Base-by-base conservation (phyloP, 2,329 filamentous ascomycete species). In the Hysterium pulicare region DNA sequence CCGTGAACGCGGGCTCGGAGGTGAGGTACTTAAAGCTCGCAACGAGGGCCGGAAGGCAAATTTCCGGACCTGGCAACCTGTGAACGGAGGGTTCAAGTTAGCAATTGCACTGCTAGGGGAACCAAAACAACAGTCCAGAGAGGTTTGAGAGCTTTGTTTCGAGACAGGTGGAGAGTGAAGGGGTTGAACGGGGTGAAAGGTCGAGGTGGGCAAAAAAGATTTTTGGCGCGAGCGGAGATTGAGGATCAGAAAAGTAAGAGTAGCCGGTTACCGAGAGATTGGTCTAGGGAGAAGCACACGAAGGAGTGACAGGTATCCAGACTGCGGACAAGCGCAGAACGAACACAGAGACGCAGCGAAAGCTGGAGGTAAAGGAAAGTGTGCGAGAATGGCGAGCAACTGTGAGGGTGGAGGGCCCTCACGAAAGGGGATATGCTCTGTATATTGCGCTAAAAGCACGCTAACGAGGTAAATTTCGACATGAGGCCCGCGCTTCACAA, bases 261-360 rank as follows among this genome's bases (percentile, higher is more conserved):
- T 45, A 50, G 57, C 53, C 51, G 61, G 60, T 63, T 64, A 64
- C 60, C 59, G 56, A 59, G 54, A 53, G 50, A 48, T 41, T 51
- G 41, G 38, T 35, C 40, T 41, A 31, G 40, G 39, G 24, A 45
- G 33, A 21, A 45, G 8, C 35, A 38, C 33, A 44, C 47, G 49
- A 66, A 64, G 59, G 61, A 66, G 51, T 51, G 62, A 57, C 58
- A 51, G 55, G 46, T 50, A 51, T 54, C 48, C 51, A 57, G 54
- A 42, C 50, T 51, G 57, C 54, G 46, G 41, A 34, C 21, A 24
- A 20, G 26, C 42, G 51, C 55, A 55, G 49, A 53, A 51, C 41
- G 53, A 55, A 59, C 45, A 45, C 48, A 54, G 44, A 44, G 48
- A 45, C 48, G 53, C 51, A 57, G 57, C 51, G 49, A 50, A 48